phyloP scores from a whole-genome alignment of 805 yeast genomes.

The Blastobotrys robertii region DNA sequence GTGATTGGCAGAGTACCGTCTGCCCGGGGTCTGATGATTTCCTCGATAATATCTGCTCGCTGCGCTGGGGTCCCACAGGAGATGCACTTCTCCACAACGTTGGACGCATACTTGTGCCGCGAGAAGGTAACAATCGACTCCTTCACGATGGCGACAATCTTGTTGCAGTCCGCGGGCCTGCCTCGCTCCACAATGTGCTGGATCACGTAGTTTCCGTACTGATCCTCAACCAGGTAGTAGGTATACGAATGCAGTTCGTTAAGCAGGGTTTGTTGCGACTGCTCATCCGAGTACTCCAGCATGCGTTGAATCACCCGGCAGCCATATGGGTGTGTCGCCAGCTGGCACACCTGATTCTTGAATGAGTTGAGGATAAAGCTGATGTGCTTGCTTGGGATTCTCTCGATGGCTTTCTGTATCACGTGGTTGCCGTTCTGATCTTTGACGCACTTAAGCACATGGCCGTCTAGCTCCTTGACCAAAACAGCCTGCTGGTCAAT shows the following conservation, averaged over 20 bases:
- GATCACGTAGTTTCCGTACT: constrained; percentile 95
- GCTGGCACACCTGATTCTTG: constrained; percentile 53
- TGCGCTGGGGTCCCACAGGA: constrained; percentile 58
- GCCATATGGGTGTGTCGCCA: constrained; percentile 94
- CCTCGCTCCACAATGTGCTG: constrained; percentile 91
- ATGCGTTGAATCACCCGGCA: constrained; percentile 93
- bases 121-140: constrained; percentile 71
- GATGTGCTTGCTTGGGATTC: constrained; percentile 60
- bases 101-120: constrained; percentile 95
- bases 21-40: constrained; percentile 33
- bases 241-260: constrained; percentile 63
- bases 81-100: constrained; percentile 92
- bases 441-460: constrained; percentile 61
- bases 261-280: constrained; percentile 59
- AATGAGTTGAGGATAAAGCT: constrained; percentile 67
- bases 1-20: constrained; percentile 46
- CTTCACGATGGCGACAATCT: constrained; percentile 57
- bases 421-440: constrained; percentile 99
- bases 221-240: constrained; percentile 79
- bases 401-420: constrained; percentile 87
- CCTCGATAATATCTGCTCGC: constrained; percentile 51
- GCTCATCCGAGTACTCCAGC: constrained; percentile 61
- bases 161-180: constrained; percentile 42
- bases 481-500: constrained; percentile 56
- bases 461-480: constrained; percentile 57